Percentiles rank a stretch among this genome's conserved stretches.
Conservation (phyloP, 2,329 filamentous ascomycete genomes). For the Colletotrichum sp. region DNA sequence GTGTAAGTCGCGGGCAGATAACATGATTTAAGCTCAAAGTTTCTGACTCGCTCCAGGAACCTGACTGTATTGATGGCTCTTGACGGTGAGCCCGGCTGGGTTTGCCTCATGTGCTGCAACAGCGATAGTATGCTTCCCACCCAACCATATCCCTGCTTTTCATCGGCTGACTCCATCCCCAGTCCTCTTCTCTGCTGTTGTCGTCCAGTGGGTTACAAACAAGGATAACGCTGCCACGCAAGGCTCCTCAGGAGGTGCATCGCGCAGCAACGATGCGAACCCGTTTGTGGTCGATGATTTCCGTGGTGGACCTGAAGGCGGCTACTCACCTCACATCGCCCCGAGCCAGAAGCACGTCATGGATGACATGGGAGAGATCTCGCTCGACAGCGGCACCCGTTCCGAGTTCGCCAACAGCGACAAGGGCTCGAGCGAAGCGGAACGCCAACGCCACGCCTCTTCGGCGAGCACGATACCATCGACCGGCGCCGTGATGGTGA, state of each 20-base stretch:
- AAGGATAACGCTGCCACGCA: conserved; percentile 42
- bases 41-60: conserved; percentile 47
- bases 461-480: neutral
- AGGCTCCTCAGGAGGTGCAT: neutral
- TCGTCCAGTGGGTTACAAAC: conserved; percentile 67
- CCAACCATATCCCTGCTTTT: neutral
- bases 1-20: conserved; percentile 45
- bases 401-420: neutral
- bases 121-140: conserved; percentile 54
- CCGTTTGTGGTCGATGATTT: neutral
- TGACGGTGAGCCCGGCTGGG: conserved; percentile 67
- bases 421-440: neutral
- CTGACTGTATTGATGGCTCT: conserved; percentile 63
- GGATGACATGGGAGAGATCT: conserved; percentile 27
- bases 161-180: neutral
- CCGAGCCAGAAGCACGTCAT: conserved; percentile 28
- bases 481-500: conserved; percentile 34
- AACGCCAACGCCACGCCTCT: neutral
- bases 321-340: conserved; percentile 14
- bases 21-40: neutral
- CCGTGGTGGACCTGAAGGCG: neutral
- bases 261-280: neutral
- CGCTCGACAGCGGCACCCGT: conserved; percentile 5
- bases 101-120: conserved; percentile 71
- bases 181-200: conserved; percentile 65